These are phyloP conservation scores for Nakazawaea ambrosiae DNA, from an alignment of 805 yeast species.

Conservation along the genomic window DNA sequence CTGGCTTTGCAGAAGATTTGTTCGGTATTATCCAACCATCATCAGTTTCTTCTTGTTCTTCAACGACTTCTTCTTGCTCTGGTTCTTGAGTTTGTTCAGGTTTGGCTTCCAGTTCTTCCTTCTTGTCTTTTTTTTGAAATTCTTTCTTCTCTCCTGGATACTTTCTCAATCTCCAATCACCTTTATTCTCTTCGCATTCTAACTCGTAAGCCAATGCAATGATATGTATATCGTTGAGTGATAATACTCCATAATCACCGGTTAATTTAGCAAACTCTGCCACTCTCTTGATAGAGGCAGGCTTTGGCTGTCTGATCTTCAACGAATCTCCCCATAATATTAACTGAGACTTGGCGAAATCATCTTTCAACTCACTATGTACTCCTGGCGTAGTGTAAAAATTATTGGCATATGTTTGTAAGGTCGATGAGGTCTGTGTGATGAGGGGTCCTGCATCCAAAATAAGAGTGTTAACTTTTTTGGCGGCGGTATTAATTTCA, in stretches of 20 bases:
- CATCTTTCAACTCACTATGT: slow-evolving; percentile 79
- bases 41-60: slow-evolving; percentile 6
- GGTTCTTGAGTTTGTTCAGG: slow-evolving; percentile 11
- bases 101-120: slow-evolving; percentile 14
- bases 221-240: slow-evolving; percentile 87
- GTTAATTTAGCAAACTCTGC: slow-evolving; percentile 74
- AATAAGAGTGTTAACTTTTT: slow-evolving; percentile 49
- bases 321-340: slow-evolving; percentile 74
- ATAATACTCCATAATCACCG: slow-evolving; percentile 85
- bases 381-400: slow-evolving; percentile 93
- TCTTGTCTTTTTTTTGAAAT: slow-evolving; percentile 18
- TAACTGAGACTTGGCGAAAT: slow-evolving; percentile 70
- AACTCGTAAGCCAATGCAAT: slow-evolving; percentile 88
- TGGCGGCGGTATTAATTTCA: slow-evolving; percentile 14
- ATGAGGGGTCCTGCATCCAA: slow-evolving; percentile 95
- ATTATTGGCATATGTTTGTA: slow-evolving; percentile 61
- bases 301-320: slow-evolving; percentile 69
- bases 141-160: slow-evolving; percentile 58
- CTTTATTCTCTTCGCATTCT: slow-evolving; percentile 62
- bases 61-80: slow-evolving; percentile 5
- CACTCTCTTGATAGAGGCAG: slow-evolving; percentile 56
- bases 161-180: slow-evolving; percentile 64
- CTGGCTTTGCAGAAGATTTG: not conserved
- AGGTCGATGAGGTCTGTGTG: slow-evolving; percentile 70
- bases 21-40: slow-evolving; percentile 13